Evolutionary conservation across 164 flowering plant genomes (phyloP), one percentile per base, ranked within the genome.

Genomic region (Santalum album): DNA sequence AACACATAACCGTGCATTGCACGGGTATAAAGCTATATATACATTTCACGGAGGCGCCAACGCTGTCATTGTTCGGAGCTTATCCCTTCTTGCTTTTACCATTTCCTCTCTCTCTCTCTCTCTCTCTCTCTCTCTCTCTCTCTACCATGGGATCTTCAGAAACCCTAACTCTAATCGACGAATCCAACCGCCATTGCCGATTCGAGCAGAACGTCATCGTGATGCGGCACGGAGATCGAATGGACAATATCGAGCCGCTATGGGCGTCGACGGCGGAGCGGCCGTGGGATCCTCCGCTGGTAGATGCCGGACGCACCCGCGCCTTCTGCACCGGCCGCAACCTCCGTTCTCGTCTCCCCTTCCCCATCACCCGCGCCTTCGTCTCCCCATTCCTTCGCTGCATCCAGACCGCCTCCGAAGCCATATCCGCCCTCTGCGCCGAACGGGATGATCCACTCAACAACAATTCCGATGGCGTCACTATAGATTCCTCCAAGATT

Each of bases 201-300:
- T 42, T 42, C 45, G 45, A 42, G 45, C 94, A 90, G 56, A 73
- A 84, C 74, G 74, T 91, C 32, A 56, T 91, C 66, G 86, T 91
- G 7, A 91, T 87, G 95, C 61, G 98, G 21, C 98, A 91, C 65
- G 96, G 96, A 16, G 92, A 91, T 58, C 84, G 98, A 53, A 12
- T 78, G 36, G 96, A 91, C 77, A 74, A 75, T 68, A 46, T 59
- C 57, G 90, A 76, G 27, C 84, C 85, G 6, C 49, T 67, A 29
- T 91, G 98, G 98, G 22, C 64, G 4, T 1, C 68, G 6, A 72
- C 70, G 14, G 90, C 95, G 0, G 57, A 38, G 9, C 54, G 87
- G 46, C 86, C 89, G 0, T 91, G 91, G 91, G 95, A 91, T 60
- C 97, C 96, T 1, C 91, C 87, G 1, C 69, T 89, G 5, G 51